Conservation (phyloP, 2,329 filamentous ascomycete genomes). For the Aspergillus chevalieri region DNA sequence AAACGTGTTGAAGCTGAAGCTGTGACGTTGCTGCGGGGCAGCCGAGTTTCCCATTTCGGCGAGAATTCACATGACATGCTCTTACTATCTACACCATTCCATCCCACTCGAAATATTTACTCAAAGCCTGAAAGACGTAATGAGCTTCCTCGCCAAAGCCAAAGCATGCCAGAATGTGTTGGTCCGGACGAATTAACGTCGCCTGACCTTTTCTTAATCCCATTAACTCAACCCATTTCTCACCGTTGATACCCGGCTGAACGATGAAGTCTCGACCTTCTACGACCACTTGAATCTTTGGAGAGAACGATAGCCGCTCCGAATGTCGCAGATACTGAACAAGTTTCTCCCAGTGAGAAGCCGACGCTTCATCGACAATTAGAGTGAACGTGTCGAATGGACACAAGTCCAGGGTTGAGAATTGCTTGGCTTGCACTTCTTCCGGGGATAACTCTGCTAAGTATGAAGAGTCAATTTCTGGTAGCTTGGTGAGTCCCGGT, state of each 20-base stretch:
- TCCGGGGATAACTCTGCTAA: slow-evolving; percentile 24
- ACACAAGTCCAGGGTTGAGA: slow-evolving; percentile 34
- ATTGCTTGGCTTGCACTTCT: slow-evolving; percentile 21
- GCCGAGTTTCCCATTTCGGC: too few species aligned
- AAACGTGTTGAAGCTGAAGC: background rate
- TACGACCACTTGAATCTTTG: slow-evolving; percentile 2
- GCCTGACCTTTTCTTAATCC: slow-evolving; percentile 19
- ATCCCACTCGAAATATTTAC: slow-evolving; percentile 2
- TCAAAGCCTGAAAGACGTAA: slow-evolving; percentile 1
- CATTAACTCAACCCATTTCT: slow-evolving; percentile 17
- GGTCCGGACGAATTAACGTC: slow-evolving; percentile 34
- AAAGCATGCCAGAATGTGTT: slow-evolving; percentile 28
- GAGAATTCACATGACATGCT: too few species aligned
- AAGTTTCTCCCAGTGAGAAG: background rate
- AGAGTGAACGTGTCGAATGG: slow-evolving; percentile 26
- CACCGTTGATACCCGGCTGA: slow-evolving; percentile 8
- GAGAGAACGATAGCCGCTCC: background rate
- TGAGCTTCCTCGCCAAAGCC: background rate
- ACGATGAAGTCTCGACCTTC: slow-evolving; percentile 19
- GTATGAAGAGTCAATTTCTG: slow-evolving; percentile 30
- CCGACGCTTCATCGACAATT: slow-evolving; percentile 11
- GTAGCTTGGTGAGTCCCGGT: background rate
- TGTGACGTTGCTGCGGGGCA: too few species aligned
- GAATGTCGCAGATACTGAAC: background rate
- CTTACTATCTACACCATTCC: background rate